Conservation (phyloP, 345 rosid species). For the Orychophragmus violaceus region DNA sequence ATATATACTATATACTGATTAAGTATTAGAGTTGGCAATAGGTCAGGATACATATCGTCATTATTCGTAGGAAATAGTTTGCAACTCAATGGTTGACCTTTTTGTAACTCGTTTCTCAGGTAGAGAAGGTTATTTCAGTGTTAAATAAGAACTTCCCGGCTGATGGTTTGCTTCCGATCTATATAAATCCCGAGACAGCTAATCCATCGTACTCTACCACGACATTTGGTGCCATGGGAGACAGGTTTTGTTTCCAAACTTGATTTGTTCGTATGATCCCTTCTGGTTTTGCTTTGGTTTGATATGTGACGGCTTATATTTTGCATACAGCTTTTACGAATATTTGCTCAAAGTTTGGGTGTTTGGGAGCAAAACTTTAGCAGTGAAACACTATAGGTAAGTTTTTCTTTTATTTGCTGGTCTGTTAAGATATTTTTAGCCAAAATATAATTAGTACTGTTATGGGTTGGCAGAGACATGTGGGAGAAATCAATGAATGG, state of each 20-base stretch:
- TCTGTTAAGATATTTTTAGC: no score
- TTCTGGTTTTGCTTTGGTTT: constrained; percentile 12
- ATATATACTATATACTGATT: background rate
- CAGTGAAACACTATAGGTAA: constrained; percentile 46
- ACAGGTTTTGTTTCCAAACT: constrained; percentile 48
- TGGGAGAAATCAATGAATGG: constrained; percentile 99
- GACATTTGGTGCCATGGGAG: constrained; percentile 99
- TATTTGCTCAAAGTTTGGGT: constrained; percentile 97
- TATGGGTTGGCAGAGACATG: constrained; percentile 41
- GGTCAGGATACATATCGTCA: background rate
- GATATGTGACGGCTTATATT: background rate
- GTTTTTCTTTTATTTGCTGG: no score
- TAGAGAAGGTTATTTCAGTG: constrained; percentile 59
- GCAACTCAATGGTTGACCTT: constrained; percentile 13
- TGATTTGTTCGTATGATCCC: background rate
- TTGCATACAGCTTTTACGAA: constrained; percentile 81
- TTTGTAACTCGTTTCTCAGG: constrained; percentile 46
- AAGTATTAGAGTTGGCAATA: background rate
- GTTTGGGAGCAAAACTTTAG: constrained; percentile 79
- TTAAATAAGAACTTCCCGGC: constrained; percentile 73
- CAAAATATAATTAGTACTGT: no score
- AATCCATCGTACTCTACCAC: constrained; percentile 54
- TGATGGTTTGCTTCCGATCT: constrained; percentile 93
- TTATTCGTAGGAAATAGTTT: no score
- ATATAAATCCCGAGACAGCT: constrained; percentile 60